Percentiles rank a stretch among this genome's conserved stretches.
These are phyloP conservation scores for Calocera cornea DNA, from an alignment of 768 basidiomycete genomes.

Conservation along the genomic window DNA sequence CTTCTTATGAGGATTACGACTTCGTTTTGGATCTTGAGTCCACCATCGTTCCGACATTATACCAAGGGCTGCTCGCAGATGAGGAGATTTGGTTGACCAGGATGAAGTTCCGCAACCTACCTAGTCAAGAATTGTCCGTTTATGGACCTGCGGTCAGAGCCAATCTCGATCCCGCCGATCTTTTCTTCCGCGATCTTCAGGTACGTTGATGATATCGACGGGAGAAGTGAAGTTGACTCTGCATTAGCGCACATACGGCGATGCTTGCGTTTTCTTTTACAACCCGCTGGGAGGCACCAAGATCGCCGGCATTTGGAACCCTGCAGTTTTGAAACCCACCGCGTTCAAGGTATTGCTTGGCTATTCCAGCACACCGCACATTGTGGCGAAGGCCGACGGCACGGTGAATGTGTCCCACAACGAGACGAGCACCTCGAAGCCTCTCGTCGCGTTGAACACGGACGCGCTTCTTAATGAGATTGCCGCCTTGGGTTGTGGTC, in stretches of 20 bases:
- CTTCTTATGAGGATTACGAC: conserved; percentile 75
- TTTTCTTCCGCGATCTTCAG: conserved; percentile 58
- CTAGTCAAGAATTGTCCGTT: conserved; percentile 19
- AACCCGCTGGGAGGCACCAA: conserved; percentile 66
- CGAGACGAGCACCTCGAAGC: conserved; percentile 36
- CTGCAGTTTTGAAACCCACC: conserved; percentile 43
- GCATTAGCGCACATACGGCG: conserved; percentile 50
- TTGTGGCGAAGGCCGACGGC: conserved; percentile 9
- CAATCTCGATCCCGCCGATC: conserved; percentile 66
- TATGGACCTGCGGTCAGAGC: conserved; percentile 30
- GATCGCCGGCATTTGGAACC: conserved; percentile 82
- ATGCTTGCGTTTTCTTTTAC: conserved; percentile 71
- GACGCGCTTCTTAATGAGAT: conserved; percentile 59
- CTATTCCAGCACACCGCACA: conserved; percentile 55
- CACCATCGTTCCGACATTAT: conserved; percentile 50
- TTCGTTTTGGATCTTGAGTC: conserved; percentile 66
- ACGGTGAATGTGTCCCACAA: conserved; percentile 10
- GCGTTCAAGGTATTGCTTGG: conserved; percentile 72
- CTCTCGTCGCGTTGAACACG: conserved; percentile 52
- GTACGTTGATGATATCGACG: conserved; percentile 30
- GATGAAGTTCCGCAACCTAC: conserved; percentile 36
- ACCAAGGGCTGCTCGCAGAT: conserved; percentile 52
- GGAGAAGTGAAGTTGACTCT: background rate
- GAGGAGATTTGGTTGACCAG: conserved; percentile 33
- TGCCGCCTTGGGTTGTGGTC: conserved; percentile 53